phyloP scores from a whole-genome alignment of 345 rosid genomes.

The Gossypium longicalyx region DNA sequence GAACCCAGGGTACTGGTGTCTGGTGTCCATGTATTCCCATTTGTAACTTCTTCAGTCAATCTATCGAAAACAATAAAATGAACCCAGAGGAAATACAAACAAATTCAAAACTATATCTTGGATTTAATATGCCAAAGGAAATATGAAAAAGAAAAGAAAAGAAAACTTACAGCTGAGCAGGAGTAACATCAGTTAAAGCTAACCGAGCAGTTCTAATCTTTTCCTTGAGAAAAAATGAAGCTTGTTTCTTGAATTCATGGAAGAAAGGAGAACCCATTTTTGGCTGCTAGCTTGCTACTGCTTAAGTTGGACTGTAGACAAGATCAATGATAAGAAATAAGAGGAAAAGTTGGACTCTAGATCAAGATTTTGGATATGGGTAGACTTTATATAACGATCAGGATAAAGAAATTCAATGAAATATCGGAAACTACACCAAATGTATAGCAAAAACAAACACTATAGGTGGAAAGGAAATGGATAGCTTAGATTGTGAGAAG shows the following conservation, averaged over 20 bases:
- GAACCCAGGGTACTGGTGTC: slow-evolving; percentile 55
- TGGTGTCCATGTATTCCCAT: slow-evolving; percentile 56
- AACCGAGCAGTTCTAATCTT: slow-evolving; percentile 84
- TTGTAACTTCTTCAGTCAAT: slow-evolving; percentile 79
- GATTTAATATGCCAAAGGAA: not conserved
- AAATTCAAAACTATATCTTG: slow-evolving; percentile 18
- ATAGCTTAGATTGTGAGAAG: slow-evolving; percentile 6
- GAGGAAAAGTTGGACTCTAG: not conserved
- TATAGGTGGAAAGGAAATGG: not conserved
- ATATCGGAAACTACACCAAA: not conserved
- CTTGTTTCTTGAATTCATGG: slow-evolving; percentile 75
- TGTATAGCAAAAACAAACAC: not conserved
- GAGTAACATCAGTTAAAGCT: slow-evolving; percentile 85
- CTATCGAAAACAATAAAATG: slow-evolving; percentile 25
- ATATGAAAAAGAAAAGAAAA: not conserved
- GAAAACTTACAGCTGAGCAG: slow-evolving; percentile 47
- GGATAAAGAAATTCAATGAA: slow-evolving; percentile 7
- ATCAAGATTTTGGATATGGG: not conserved
- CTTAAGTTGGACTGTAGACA: slow-evolving; percentile 46
- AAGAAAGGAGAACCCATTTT: slow-evolving; percentile 45
- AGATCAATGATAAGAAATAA: not conserved
- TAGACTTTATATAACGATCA: too few species aligned
- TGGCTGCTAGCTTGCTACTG: slow-evolving; percentile 24
- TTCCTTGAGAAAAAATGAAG: slow-evolving; percentile 86
- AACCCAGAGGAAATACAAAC: slow-evolving; percentile 11